Evolutionary conservation across 2,329 filamentous ascomycete genomes (phyloP), one percentile per base, ranked within the genome.

Genomic region (Rhynchosporium agropyri): DNA sequence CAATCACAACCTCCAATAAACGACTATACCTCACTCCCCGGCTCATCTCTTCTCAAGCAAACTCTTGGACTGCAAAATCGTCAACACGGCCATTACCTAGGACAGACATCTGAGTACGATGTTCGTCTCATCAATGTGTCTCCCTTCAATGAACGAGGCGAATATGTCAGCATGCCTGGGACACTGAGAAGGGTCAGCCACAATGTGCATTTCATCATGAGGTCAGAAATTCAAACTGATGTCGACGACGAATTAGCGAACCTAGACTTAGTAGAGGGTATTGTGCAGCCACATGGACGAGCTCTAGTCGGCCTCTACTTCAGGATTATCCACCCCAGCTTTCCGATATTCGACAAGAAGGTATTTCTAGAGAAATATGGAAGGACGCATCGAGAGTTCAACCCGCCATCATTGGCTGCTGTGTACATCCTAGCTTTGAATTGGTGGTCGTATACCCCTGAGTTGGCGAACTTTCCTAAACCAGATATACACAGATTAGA

Each of bases 51-150:
- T 69, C 80, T 89, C 61, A 87, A 86, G 75, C 82, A 85, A 72
- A 88, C 87, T 15, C 80, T 94, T 61, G 90, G 90, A 65, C 83
- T 93, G 67, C 89, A 93, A 74, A 80, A 84, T 71, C 86, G 90
- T 74, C 86, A 89, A 64, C 90, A 89, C 76, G 90, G 89, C 77
- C 88, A 91, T 75, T 91, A 92, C 73, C 89, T 94, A 68, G 90
- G 90, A 29, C 84, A 89, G 63, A 93, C 89, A 51, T 91, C 89
- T 49, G 89, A 92, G 69, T 90, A 92, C 73, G 90, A 94, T 74
- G 88, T 89, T n/a, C 87, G 87, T 26, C 81, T 94, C 63, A 90
- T 93, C 76, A 90, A 90, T 70, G 83, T 93, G 31, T 92, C 89
- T 20, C 83, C 87, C 4, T 92, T 92, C 75, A 89, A 93, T 76